phyloP scores from a whole-genome alignment of 768 basidiomycete species.

The Leucosporidium creatinivorum region DNA sequence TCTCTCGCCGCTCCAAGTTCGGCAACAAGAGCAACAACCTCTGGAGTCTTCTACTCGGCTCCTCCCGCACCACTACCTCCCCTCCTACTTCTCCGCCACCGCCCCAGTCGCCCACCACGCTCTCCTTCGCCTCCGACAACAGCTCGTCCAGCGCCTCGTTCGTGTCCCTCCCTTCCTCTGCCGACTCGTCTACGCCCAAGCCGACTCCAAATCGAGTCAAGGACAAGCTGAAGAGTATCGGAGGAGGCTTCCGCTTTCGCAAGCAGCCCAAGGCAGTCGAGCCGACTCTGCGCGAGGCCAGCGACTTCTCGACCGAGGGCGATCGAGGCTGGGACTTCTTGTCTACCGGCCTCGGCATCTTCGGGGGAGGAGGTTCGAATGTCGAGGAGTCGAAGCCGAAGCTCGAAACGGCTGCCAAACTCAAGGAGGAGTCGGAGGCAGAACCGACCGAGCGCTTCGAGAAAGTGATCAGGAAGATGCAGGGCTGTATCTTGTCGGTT shows the following conservation, averaged over 20 bases:
- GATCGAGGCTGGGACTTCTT: constrained; percentile 1
- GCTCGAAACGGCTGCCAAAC: too few relatives aligned
- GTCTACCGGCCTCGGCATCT: not conserved
- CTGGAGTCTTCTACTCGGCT: not conserved
- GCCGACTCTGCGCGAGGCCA: not conserved
- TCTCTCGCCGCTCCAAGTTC: not conserved
- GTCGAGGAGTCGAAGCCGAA: too few relatives aligned
- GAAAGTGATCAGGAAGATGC: constrained; percentile 28
- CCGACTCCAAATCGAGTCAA: not conserved
- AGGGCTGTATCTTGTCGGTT: constrained; percentile 15
- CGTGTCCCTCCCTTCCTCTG: too few relatives aligned
- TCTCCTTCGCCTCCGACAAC: not conserved
- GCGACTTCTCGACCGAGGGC: not conserved
- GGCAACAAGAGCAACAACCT: not conserved
- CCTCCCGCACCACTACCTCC: not conserved
- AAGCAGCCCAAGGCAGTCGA: not conserved
- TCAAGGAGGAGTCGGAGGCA: not conserved
- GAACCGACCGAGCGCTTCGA: constrained; percentile 23
- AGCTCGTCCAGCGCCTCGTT: not conserved
- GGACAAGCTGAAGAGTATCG: constrained; percentile 6
- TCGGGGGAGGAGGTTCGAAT: not conserved
- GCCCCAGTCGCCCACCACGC: constrained; percentile 3
- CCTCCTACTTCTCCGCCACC: not conserved
- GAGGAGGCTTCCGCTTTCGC: not conserved
- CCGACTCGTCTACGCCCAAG: not conserved